phyloP scores from a whole-genome alignment of 495 filamentous ascomycete genomes.

The Annulohypoxylon stygium region DNA sequence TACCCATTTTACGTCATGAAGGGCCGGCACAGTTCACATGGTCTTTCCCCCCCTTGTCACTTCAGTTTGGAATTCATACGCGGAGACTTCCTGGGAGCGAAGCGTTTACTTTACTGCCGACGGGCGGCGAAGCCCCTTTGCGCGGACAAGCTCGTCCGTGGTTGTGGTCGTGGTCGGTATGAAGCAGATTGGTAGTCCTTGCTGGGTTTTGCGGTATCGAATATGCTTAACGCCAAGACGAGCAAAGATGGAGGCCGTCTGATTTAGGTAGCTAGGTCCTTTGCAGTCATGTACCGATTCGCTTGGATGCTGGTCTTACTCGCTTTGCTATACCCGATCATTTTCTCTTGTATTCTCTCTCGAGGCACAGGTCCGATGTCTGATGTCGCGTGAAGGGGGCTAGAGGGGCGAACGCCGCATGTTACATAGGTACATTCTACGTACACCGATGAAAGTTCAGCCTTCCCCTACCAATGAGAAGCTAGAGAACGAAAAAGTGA shows the following conservation, averaged over 20 bases:
- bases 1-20: slow-evolving; percentile 33
- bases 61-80: slow-evolving; percentile 36
- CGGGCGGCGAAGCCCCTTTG: background rate
- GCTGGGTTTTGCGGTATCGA: slow-evolving; percentile 17
- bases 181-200: slow-evolving; percentile 23
- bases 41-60: slow-evolving; percentile 36
- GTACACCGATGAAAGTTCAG: background rate
- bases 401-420: background rate
- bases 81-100: slow-evolving; percentile 23
- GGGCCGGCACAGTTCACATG: slow-evolving; percentile 32
- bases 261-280: slow-evolving; percentile 17
- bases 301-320: slow-evolving; percentile 25
- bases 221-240: slow-evolving; percentile 20
- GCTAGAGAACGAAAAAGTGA: slow-evolving; percentile 25
- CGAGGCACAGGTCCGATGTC: slow-evolving; percentile 16
- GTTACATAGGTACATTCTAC: slow-evolving; percentile 22
- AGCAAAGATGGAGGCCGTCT: slow-evolving; percentile 17
- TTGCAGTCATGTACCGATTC: slow-evolving; percentile 25
- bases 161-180: slow-evolving; percentile 9
- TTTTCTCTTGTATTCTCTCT: slow-evolving; percentile 4
- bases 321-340: slow-evolving; percentile 15
- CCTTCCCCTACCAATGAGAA: slow-evolving; percentile 25
- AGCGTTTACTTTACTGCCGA: slow-evolving; percentile 14
- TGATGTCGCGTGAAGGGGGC: background rate
- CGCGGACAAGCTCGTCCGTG: slow-evolving; percentile 11